phyloP scores from a whole-genome alignment of 352 stramenopile genomes.

The Pythium guiyangense region DNA sequence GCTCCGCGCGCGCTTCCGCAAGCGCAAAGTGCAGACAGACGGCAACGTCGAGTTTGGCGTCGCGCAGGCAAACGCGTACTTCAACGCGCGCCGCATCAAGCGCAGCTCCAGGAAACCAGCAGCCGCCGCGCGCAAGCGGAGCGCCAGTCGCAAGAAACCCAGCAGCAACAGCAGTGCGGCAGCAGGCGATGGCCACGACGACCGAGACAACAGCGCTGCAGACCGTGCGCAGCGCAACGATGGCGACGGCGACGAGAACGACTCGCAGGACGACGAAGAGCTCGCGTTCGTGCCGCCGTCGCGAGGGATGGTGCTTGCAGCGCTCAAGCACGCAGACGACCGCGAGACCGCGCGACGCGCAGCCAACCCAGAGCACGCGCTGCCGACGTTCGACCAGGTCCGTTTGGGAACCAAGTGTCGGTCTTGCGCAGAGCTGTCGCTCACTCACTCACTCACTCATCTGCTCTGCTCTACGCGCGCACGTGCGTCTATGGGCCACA shows the following conservation, averaged over 20 bases:
- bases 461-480: no score
- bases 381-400: constrained; percentile 1
- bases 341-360: background rate
- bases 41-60: constrained; percentile 23
- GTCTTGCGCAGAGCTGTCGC: no score
- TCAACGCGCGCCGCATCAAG: constrained; percentile 27
- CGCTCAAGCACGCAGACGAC: background rate
- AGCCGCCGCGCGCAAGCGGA: constrained; percentile 1
- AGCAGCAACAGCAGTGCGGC: constrained; percentile 13
- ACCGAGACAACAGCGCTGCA: no score
- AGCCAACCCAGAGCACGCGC: background rate
- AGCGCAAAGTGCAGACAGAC: background rate
- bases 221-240: no score
- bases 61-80: constrained; percentile 31
- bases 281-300: background rate
- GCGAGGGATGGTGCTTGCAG: background rate
- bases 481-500: background rate
- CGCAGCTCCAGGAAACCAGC: constrained; percentile 6
- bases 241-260: no score
- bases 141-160: background rate
- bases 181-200: background rate
- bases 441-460: no score
- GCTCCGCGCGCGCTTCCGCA: background rate
- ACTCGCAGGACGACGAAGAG: background rate
- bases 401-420: background rate